Evolutionary conservation across 2,329 filamentous ascomycete species (phyloP).

Genomic region (Fusarium sp.): DNA sequence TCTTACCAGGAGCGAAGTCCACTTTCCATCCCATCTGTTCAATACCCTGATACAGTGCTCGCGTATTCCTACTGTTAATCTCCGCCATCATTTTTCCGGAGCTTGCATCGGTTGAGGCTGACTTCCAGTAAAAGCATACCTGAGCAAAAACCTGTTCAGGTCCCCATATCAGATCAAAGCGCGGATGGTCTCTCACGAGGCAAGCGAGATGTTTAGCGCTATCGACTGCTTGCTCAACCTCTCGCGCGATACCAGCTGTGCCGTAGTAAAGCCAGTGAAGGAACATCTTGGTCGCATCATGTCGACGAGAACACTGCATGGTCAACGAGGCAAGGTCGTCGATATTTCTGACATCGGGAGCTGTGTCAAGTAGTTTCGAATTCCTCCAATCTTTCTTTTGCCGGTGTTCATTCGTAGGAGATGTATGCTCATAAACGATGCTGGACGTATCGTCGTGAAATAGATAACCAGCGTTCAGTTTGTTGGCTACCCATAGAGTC

Average conservation of each 20-base stretch:
- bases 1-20: not conserved
- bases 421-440: rapidly evolving
- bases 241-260: not conserved
- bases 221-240: not conserved
- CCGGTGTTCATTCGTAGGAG: not conserved
- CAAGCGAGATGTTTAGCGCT: not conserved
- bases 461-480: not conserved
- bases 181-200: not conserved
- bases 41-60: not conserved
- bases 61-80: not conserved
- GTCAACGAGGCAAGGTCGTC: slow-evolving; percentile 5
- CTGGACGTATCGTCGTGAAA: not conserved
- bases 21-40: slow-evolving; percentile 1
- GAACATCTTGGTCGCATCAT: slow-evolving; percentile 1
- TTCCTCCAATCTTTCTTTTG: not conserved
- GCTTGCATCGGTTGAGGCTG: not conserved
- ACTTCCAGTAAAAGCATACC: slow-evolving; percentile 1
- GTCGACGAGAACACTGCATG: not conserved
- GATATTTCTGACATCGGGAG: not conserved
- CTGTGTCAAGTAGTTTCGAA: not conserved
- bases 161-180: not conserved
- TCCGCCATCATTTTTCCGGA: not conserved
- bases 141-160: not conserved
- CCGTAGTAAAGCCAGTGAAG: slow-evolving; percentile 5
- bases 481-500: not conserved